phyloP scores from a whole-genome alignment of 2,329 filamentous ascomycete genomes.

The Tolypocladium amazonense region DNA sequence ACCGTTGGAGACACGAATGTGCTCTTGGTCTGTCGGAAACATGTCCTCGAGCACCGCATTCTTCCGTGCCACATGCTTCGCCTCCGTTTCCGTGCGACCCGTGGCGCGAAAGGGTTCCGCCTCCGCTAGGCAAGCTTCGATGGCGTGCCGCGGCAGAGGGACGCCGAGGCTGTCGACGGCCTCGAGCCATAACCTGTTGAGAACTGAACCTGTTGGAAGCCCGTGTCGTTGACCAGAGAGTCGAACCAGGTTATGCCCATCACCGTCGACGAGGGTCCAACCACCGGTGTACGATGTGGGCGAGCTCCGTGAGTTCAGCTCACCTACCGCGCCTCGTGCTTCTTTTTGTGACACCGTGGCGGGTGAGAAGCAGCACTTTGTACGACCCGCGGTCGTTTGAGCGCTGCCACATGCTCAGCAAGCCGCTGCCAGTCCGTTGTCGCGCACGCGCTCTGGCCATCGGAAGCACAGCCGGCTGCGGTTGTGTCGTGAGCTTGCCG shows the following conservation, averaged over 20 bases:
- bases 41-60: background rate
- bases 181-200: background rate
- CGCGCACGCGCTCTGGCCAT: background rate
- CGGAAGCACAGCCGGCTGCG: background rate
- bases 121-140: background rate
- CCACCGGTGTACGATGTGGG: too few species aligned
- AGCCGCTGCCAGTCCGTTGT: background rate
- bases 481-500: background rate
- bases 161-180: background rate
- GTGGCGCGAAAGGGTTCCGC: background rate
- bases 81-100: background rate
- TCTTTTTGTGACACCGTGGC: background rate
- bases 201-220: background rate
- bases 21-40: background rate
- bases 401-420: background rate
- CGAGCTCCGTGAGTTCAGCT: background rate
- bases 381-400: background rate
- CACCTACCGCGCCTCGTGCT: background rate
- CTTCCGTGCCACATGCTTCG: background rate
- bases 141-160: background rate
- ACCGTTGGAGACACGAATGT: background rate
- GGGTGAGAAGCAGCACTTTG: background rate
- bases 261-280: background rate
- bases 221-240: background rate
- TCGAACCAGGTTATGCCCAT: background rate